Base-by-base conservation (phyloP, 2,329 filamentous ascomycete genomes). In the Reticulascus tulasneorum region DNA sequence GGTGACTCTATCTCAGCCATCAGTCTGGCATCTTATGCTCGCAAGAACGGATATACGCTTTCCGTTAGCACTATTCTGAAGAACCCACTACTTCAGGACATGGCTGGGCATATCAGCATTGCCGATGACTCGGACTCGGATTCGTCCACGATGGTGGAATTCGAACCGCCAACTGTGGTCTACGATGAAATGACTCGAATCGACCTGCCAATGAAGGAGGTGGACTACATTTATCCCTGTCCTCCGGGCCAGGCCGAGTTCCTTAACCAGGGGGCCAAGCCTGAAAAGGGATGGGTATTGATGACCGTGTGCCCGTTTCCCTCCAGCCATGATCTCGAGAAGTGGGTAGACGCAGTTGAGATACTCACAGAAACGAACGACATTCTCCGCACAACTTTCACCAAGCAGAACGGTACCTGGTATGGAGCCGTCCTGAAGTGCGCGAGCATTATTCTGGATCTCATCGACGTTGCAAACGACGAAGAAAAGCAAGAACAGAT, bases 11-110 rank as follows among this genome's bases (percentile, higher is more conserved):
- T 66, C 6, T 35, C 48, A 6, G 60, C 59, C 4, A 70, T 68
- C 50, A 69, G 64, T 28, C 50, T 77, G 2, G 69, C 74, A 0
- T 62, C 69, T 27, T 55, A 44, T 13, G 33, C 46, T 28, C 55
- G 53, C 29, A 37, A 39, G 20, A 18, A 31, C 8, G 46, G 45
- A 9, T 52, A 49, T 24, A 29, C 32, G 5, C 40, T 58, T 11
- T 39, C 47, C 10, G 52, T 57, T 13, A 33, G 37, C 17, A 38
- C 47, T 23, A 46, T 54, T 13, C 42, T 56, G 17, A 45, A 45
- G 20, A 26, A 41, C 11, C 50, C 47, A 23, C 44, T 37, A 11
- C 38, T 54, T 4, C 30, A 34, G 4, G 42, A 47, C 10, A 38
- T 51, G 9, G 30, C 30, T 9, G n/a, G 13, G 11, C 12, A 22